These are phyloP conservation scores for Capronia coronata DNA, from an alignment of 2,329 filamentous ascomycete genomes.

Conservation along the genomic window DNA sequence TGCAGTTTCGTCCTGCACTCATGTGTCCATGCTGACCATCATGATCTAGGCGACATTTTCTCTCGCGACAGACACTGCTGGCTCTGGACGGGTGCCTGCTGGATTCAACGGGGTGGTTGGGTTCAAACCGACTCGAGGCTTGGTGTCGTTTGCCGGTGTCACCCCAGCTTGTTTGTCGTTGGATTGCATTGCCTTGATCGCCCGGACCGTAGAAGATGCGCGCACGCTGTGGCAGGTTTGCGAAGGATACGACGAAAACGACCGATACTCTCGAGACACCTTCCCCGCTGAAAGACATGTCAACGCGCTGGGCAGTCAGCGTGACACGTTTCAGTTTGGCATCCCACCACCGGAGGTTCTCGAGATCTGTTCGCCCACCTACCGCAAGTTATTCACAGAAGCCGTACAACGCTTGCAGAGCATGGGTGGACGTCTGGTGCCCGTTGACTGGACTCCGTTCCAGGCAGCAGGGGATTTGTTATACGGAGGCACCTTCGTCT, in stretches of 20 bases:
- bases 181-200: slow-evolving; percentile 49
- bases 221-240: slow-evolving; percentile 45
- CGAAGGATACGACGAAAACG: slow-evolving; percentile 45
- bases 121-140: slow-evolving; percentile 29
- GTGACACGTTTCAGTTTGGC: slow-evolving; percentile 43
- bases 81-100: no score
- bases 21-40: background rate
- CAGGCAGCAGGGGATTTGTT: slow-evolving; percentile 49
- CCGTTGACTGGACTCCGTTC: slow-evolving; percentile 46
- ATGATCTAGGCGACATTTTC: slow-evolving; percentile 40
- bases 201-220: slow-evolving; percentile 45
- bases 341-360: slow-evolving; percentile 44
- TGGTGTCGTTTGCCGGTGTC: slow-evolving; percentile 28
- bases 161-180: slow-evolving; percentile 48
- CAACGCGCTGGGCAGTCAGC: slow-evolving; percentile 32
- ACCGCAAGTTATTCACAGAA: slow-evolving; percentile 40
- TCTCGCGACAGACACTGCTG: slow-evolving; percentile 38
- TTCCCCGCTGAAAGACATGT: slow-evolving; percentile 29
- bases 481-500: no score
- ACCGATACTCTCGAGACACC: slow-evolving; percentile 47
- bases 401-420: slow-evolving; percentile 37
- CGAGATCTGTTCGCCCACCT: slow-evolving; percentile 38
- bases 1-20: background rate
- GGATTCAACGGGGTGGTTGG: no score
- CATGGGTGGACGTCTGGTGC: slow-evolving; percentile 40